These are phyloP conservation scores for Plasmodium inui DNA, from an alignment of 169 alveolate genomes.

Conservation along the genomic window DNA sequence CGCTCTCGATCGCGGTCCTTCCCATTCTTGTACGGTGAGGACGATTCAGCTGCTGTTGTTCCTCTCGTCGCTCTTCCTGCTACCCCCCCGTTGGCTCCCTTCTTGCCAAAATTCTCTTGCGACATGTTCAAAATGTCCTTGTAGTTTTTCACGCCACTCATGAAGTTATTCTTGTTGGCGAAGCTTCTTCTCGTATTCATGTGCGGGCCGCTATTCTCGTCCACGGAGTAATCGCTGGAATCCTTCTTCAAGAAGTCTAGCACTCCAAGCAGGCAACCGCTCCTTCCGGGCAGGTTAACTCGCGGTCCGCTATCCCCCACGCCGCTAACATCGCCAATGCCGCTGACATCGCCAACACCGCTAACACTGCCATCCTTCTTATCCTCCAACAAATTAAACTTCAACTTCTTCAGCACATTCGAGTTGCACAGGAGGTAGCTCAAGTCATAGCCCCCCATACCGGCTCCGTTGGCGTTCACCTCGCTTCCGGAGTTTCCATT, in stretches of 20 bases:
- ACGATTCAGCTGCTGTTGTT: background rate
- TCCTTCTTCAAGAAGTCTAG: slow-evolving; percentile 34
- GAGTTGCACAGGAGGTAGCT: slow-evolving; percentile 36
- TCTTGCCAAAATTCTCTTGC: slow-evolving; percentile 41
- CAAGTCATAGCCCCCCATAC: background rate
- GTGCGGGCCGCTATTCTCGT: slow-evolving; percentile 12
- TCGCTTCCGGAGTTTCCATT: background rate
- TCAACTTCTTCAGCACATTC: slow-evolving; percentile 38
- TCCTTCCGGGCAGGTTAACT: background rate
- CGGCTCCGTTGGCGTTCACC: background rate
- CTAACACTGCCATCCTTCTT: slow-evolving; percentile 1
- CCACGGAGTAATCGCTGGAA: slow-evolving; percentile 13
- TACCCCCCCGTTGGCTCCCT: background rate
- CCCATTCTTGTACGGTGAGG: background rate
- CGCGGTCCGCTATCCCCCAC: background rate
- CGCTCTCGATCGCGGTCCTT: background rate
- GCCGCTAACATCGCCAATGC: background rate
- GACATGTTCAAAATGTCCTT: slow-evolving; percentile 54
- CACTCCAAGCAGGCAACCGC: background rate
- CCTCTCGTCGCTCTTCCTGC: background rate
- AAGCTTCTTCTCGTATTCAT: background rate
- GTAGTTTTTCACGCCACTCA: slow-evolving; percentile 32
- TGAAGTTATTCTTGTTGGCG: slow-evolving; percentile 13
- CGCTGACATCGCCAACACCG: background rate
- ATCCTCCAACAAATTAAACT: slow-evolving; percentile 32